Evolutionary conservation across 345 rosid species (phyloP).

Genomic region (Linum trigynum): DNA sequence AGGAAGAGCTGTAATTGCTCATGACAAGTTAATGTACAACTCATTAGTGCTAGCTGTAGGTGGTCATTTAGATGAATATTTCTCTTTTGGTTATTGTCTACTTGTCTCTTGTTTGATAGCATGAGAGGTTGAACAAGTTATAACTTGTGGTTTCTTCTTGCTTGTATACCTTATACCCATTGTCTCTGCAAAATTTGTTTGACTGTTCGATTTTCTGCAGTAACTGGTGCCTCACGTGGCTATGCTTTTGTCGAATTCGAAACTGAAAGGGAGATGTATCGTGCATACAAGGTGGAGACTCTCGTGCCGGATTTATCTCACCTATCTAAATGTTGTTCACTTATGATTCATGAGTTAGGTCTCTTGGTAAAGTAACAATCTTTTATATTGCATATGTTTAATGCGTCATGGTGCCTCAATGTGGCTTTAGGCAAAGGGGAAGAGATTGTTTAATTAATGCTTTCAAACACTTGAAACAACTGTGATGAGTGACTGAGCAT

Average conservation of each 20-base stretch:
- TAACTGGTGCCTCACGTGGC: slow-evolving; percentile 85
- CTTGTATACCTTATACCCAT: background rate
- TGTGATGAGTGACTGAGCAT: background rate
- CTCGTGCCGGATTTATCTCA: background rate
- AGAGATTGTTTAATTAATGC: background rate
- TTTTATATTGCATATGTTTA: no score
- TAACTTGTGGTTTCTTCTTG: background rate
- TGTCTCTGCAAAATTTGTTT: background rate
- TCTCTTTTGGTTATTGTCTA: background rate
- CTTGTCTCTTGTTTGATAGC: background rate
- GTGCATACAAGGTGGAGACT: slow-evolving; percentile 59
- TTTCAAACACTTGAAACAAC: background rate
- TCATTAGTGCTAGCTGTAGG: background rate
- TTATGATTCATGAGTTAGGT: background rate
- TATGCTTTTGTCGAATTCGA: slow-evolving; percentile 84
- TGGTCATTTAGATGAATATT: background rate
- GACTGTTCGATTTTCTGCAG: slow-evolving; percentile 23
- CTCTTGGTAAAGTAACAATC: no score
- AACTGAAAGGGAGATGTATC: slow-evolving; percentile 75
- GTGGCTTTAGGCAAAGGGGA: background rate
- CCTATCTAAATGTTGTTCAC: background rate
- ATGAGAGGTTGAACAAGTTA: background rate
- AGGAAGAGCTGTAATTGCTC: no score
- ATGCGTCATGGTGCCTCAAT: no score
- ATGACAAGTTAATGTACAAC: background rate